Base-by-base conservation (phyloP, 2,329 filamentous ascomycete species). In the Setomelanomma holmii region DNA sequence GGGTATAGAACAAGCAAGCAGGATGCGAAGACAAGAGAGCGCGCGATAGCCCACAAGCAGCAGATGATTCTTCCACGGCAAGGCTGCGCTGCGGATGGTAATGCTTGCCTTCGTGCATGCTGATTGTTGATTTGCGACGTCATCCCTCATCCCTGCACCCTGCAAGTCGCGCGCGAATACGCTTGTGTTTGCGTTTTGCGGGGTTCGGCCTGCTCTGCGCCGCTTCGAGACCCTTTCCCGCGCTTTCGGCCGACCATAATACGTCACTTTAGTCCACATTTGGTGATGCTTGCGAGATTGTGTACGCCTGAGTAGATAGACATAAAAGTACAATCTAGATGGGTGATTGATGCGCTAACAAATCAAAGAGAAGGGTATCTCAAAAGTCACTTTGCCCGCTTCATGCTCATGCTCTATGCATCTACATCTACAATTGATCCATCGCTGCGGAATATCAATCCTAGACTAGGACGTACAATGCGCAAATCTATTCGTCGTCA, bases 401-500 rank as follows among this genome's bases (percentile, higher is more conserved):
- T 33, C 44, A 20, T 24, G 34, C 34, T 23, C 21, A 34, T 12
- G 11, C 20, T 27, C 33, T 19, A 40, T 40, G 34, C 27, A 39
- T 36, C 17, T 8, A 30, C 8, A 17, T 19, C 8, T 22, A 17
- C 14, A 24, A 14, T 21, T n/a, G n/a, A n/a, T n/a, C n/a, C n/a
- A n/a, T n/a, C n/a, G n/a, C n/a, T n/a, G n/a, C n/a, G n/a, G n/a
- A n/a, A n/a, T n/a, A n/a, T n/a, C n/a, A n/a, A n/a, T n/a, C 30
- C 24, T 64, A 76, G 4, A 75, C 71, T 35, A 76, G 66, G 17
- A 76, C 74, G 48, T 75, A 76, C 8, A 75, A 57, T 21, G 73
- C 72, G 47, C 74, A 75, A 70, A 76, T 76, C 72, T 67, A 49
- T 24, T 27, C 40, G 2, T 14, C 17, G 36, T 68, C 39, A 71